Conservation (phyloP, 345 rosid species). For the Odontarrhena argentea region DNA sequence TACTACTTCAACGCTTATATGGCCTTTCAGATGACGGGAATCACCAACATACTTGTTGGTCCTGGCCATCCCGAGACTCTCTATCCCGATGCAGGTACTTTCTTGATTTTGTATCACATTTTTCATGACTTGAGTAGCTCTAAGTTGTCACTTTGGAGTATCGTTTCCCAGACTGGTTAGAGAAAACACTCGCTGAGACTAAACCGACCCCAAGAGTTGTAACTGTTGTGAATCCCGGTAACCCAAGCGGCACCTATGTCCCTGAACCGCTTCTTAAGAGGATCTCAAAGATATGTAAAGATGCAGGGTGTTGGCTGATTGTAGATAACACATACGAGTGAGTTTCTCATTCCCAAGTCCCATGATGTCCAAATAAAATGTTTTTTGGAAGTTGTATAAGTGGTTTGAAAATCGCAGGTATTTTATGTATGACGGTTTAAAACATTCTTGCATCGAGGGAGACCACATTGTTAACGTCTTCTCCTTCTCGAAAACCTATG, state of each 20-base stretch:
- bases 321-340: conserved; percentile 98
- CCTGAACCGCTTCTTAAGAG: conserved; percentile 90
- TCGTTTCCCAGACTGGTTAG: conserved; percentile 72
- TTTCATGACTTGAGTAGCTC: not conserved
- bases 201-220: conserved; percentile 91
- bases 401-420: conserved; percentile 55
- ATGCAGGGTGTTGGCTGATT: conserved; percentile 93
- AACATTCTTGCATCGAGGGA: conserved; percentile 89
- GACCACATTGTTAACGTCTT: conserved; percentile 89
- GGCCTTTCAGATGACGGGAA: conserved; percentile 98
- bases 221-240: conserved; percentile 92
- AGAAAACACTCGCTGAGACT: conserved; percentile 60
- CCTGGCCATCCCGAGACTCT: conserved; percentile 71
- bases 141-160: conserved; percentile 21
- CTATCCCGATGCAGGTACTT: conserved; percentile 85
- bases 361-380: not conserved
- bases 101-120: not conserved
- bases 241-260: conserved; percentile 89
- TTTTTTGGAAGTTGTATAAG: not conserved
- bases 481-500: conserved; percentile 97
- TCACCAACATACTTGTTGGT: conserved; percentile 84
- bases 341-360: conserved; percentile 42
- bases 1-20: conserved; percentile 97
- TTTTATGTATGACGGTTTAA: conserved; percentile 88
- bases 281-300: conserved; percentile 77